A percentile compares a stretch with the other conserved stretches of the same genome.
These are phyloP conservation scores for Pelomyxa schiedti DNA, from an alignment of 78 protist genomes.

Conservation along the genomic window DNA sequence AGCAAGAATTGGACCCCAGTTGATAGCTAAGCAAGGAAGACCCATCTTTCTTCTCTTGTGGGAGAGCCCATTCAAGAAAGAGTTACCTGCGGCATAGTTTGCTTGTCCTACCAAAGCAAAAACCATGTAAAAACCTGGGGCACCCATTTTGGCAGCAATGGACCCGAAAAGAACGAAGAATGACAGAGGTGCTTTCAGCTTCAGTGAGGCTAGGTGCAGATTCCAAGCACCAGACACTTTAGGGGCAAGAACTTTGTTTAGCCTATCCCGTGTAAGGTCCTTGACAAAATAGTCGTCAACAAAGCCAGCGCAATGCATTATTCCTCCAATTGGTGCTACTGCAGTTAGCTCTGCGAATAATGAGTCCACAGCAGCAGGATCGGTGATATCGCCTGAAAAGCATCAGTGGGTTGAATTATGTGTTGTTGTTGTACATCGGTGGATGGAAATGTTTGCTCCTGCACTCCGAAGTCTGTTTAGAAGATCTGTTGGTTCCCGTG, in stretches of 20 bases:
- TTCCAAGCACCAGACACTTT: constrained; percentile 37
- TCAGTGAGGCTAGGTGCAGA: constrained; percentile 9
- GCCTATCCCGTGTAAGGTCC: not conserved
- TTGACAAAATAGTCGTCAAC: constrained; percentile 9
- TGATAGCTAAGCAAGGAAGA: not conserved
- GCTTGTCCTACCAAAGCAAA: no score
- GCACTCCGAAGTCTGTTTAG: not conserved
- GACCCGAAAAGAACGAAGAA: constrained; percentile 24
- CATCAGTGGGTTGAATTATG: not conserved
- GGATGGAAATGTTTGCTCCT: not conserved
- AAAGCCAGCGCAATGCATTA: constrained; percentile 28
- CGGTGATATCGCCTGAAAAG: constrained; percentile 4
- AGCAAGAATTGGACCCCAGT: not conserved
- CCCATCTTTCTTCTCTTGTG: not conserved
- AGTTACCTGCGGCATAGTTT: constrained; percentile 51
- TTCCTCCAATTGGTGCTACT: constrained; percentile 24
- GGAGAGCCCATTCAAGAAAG: constrained; percentile 44
- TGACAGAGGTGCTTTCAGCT: not conserved
- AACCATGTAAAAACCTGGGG: no score
- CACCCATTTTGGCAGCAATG: constrained; percentile 24
- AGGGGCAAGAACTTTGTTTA: constrained; percentile 1
- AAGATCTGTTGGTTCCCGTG: no score
- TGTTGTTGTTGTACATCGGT: no score
- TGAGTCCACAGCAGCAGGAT: not conserved
- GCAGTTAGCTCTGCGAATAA: not conserved